Evolutionary conservation across 495 filamentous ascomycete species (phyloP).

Genomic region (Amphirosellinia nigrospora): DNA sequence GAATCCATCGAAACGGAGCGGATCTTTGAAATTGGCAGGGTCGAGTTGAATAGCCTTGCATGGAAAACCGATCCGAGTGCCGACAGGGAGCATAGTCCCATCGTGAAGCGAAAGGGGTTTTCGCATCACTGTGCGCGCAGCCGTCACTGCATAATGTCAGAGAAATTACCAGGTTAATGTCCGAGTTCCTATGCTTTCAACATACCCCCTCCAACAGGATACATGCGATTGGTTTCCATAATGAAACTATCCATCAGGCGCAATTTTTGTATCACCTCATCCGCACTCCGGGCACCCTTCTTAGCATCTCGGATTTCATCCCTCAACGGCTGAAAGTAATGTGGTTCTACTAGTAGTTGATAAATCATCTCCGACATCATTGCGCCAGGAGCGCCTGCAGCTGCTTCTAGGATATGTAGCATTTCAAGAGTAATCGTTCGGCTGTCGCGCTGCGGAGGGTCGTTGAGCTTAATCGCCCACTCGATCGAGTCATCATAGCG

Average conservation of each 20-base stretch:
- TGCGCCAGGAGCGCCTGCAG: background rate
- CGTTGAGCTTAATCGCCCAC: background rate
- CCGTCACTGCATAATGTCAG: background rate
- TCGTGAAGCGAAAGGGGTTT: background rate
- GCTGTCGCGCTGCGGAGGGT: background rate
- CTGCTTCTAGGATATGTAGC: background rate
- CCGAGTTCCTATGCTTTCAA: background rate
- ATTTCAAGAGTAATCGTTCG: background rate
- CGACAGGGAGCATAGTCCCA: background rate
- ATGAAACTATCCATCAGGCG: background rate
- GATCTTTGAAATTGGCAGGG: background rate
- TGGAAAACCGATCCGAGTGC: slow-evolving; percentile 5
- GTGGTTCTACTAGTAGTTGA: background rate
- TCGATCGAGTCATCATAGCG: background rate
- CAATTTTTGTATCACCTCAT: background rate
- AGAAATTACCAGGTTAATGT: too few relatives aligned
- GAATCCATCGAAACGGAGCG: background rate
- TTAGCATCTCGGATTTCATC: background rate
- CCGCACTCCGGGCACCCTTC: background rate
- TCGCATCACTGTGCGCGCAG: background rate
- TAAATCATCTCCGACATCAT: background rate
- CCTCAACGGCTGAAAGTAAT: background rate
- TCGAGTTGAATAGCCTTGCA: slow-evolving; percentile 1
- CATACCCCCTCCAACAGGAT: background rate
- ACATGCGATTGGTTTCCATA: background rate